Percentiles rank a stretch among this genome's conserved stretches.
Conservation (phyloP, 2,329 filamentous ascomycete genomes). For the Periconia digitata region DNA sequence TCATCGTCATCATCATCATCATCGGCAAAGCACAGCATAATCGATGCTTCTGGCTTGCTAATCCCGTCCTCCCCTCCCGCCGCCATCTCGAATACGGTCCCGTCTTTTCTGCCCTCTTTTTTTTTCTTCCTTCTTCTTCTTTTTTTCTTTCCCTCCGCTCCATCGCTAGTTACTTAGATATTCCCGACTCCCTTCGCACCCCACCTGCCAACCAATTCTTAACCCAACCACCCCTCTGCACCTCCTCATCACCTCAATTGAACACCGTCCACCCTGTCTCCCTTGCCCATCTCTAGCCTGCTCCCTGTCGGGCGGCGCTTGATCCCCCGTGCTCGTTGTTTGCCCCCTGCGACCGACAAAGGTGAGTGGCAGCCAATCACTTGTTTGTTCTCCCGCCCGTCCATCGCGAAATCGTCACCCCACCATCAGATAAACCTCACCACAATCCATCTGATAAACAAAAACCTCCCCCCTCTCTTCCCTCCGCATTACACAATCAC, state of each 20-base stretch:
- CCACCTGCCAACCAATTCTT: too few species aligned
- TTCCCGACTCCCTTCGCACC: neutral
- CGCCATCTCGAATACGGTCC: too few species aligned
- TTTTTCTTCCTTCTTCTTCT: neutral
- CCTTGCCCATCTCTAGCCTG: too few species aligned
- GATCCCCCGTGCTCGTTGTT: too few species aligned
- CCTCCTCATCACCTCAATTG: neutral
- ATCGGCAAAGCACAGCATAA: too few species aligned
- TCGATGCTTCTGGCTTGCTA: too few species aligned
- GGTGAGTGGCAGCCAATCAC: neutral
- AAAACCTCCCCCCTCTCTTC: neutral
- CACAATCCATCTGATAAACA: neutral
- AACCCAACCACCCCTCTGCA: neutral
- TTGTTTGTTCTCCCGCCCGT: too few species aligned
- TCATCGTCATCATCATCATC: too few species aligned
- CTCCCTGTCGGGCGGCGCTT: too few species aligned
- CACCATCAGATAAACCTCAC: neutral
- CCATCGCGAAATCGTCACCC: neutral
- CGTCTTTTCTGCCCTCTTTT: neutral
- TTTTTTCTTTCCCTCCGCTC: neutral
- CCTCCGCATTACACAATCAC: constrained; percentile 12
- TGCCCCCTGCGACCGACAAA: neutral
- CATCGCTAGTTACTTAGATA: neutral
- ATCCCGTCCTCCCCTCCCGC: too few species aligned
- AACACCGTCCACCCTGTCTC: neutral